phyloP scores from a whole-genome alignment of 2,329 filamentous ascomycete species.

The Phaeophleospora eucalypticola region DNA sequence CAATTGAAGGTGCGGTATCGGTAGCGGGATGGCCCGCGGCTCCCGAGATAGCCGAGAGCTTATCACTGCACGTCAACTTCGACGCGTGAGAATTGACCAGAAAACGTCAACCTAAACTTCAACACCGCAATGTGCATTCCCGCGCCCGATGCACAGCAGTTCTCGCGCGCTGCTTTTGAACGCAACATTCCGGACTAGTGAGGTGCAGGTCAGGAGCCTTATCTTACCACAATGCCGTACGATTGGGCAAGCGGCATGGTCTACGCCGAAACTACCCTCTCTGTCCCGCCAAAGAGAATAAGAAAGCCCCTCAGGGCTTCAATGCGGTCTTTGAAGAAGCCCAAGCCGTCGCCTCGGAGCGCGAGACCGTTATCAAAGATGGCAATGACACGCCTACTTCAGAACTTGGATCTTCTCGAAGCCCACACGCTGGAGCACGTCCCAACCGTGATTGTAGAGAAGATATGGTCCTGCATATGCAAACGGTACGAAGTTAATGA shows the following conservation, averaged over 20 bases:
- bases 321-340: too few relatives aligned
- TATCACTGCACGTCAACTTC: neutral
- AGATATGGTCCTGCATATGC: constrained; percentile 12
- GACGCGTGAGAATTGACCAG: neutral
- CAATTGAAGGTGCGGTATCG: constrained; percentile 1
- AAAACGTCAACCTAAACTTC: neutral
- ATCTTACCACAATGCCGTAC: constrained; percentile 11
- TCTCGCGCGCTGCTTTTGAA: too few relatives aligned
- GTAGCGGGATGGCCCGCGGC: neutral
- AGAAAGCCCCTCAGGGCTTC: too few relatives aligned
- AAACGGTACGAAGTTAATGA: neutral
- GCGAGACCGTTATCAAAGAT: constrained; percentile 8
- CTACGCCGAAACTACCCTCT: constrained; percentile 12
- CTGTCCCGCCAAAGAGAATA: too few relatives aligned
- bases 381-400: constrained; percentile 11
- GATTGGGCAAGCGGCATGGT: constrained; percentile 18
- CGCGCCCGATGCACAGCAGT: too few relatives aligned
- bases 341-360: neutral
- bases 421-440: constrained; percentile 6
- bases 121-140: neutral
- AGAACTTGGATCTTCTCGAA: constrained; percentile 14
- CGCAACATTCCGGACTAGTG: too few relatives aligned
- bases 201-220: too few relatives aligned
- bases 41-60: neutral
- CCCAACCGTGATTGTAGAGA: constrained; percentile 2